Evolutionary conservation across 257 asterid species (phyloP), one percentile per base, ranked within the genome.

Genomic region (Forsythia suspensa): DNA sequence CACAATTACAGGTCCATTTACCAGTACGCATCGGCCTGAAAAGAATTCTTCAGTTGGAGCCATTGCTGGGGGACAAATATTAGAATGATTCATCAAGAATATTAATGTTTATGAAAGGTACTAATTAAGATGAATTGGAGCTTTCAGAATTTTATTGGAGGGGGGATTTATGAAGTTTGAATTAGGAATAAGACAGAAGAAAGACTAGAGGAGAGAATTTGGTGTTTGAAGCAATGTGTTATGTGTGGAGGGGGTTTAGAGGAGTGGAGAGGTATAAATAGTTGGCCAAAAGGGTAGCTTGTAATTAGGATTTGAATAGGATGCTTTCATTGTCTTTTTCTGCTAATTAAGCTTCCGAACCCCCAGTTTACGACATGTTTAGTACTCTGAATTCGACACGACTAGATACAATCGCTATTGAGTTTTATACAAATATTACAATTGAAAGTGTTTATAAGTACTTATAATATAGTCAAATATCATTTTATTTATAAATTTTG

Each of bases 1-100:
- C 0, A 95, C 91, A 21, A 95, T 90, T 4, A 95, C 89, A 13
- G 98, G 98, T 40, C 98, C 99, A 77, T 93, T 95, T 9, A 95
- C 98, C 20, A 95, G 87, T 72, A 93, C 76, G 84, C 98, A 88
- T 18, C 94, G 88, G 65, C 93, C 94, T 1, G 93, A 69, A 75
- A 95, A 91, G 61, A 88, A 85, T 63, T 85, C 92, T 8, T 86
- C 90, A 59, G 71, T n/a, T n/a, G 9, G 82, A 59, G 38, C 75
- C 90, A 82, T 81, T 37, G 29, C 78, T 21, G 79, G 80, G 42
- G 86, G 88, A 82, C 90, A 85, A n/a, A 80, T 76, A 55, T 81
- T 83, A 36, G 90, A 82, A 48, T 76, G 86, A 82, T 80, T 86
- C 91, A 87, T 91, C 82, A 80, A 79, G 86, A 67, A 36, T 24